Percentiles rank a stretch among this genome's conserved stretches.
These are phyloP conservation scores for Verticillium zaregamsianum DNA, from an alignment of 2,329 filamentous ascomycete species.

Conservation along the genomic window DNA sequence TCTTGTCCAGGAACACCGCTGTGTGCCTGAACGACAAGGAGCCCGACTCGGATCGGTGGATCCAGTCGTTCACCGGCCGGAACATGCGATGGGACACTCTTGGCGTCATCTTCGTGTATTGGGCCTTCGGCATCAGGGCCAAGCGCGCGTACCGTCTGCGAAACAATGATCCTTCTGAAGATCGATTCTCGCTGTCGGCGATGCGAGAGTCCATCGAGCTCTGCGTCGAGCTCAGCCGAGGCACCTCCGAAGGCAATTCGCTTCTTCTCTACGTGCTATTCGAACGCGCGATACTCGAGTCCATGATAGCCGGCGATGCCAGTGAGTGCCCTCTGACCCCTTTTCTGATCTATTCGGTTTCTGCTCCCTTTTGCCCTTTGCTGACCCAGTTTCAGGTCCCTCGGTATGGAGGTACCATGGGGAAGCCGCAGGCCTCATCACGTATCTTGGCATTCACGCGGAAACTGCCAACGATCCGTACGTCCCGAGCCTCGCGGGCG, in stretches of 20 bases:
- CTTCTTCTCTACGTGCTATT: conserved; percentile 30
- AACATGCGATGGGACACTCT: conserved; percentile 10
- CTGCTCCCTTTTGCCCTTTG: not conserved
- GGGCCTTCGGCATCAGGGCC: not conserved
- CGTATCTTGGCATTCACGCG: conserved; percentile 30
- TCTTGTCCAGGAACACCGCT: conserved; percentile 18
- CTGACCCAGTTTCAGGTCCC: conserved; percentile 18
- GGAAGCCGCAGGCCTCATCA: conserved; percentile 29
- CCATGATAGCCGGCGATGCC: conserved; percentile 33
- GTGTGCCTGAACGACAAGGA: conserved; percentile 8
- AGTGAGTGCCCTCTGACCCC: conserved; percentile 21
- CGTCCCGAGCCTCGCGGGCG: conserved; percentile 26
- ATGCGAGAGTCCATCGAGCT: not conserved
- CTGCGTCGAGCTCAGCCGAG: not conserved
- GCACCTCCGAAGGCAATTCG: conserved; percentile 22
- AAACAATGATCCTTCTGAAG: not conserved
- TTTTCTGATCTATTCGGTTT: too few species aligned
- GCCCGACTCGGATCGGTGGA: conserved; percentile 7
- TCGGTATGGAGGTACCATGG: conserved; percentile 31
- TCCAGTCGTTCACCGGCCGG: conserved; percentile 3
- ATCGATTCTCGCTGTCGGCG: not conserved
- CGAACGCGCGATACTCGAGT: conserved; percentile 28
- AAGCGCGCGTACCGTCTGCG: not conserved
- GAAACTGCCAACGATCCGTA: conserved; percentile 19
- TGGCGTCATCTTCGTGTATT: conserved; percentile 10